Evolutionary conservation across 2,329 filamentous ascomycete genomes (phyloP).

Genomic region (Chaetomium sp.): DNA sequence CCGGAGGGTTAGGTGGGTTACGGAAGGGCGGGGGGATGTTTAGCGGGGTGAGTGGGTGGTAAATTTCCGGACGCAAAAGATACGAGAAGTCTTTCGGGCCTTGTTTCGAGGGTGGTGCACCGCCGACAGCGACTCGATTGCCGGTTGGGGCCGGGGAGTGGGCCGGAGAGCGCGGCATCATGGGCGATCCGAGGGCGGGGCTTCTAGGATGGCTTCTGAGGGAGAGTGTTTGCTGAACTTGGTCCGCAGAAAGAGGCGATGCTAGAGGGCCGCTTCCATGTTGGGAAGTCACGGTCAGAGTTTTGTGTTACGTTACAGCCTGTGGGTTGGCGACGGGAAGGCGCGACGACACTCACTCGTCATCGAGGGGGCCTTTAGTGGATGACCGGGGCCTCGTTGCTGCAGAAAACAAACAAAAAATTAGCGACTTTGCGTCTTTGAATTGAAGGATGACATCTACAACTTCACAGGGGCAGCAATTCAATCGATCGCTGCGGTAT

Average conservation of each 20-base stretch:
- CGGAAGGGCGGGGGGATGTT: slow-evolving; percentile 68
- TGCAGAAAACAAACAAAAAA: slow-evolving; percentile 36
- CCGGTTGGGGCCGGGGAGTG: slow-evolving; percentile 31
- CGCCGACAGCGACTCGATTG: slow-evolving; percentile 13
- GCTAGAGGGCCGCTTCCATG: slow-evolving; percentile 33
- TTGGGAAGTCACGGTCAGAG: slow-evolving; percentile 19
- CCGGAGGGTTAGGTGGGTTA: slow-evolving; percentile 64
- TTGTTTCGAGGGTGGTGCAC: slow-evolving; percentile 31
- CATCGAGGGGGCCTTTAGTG: slow-evolving; percentile 78
- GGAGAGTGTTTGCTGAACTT: slow-evolving; percentile 28
- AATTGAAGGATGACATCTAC: not conserved
- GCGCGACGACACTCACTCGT: slow-evolving; percentile 62
- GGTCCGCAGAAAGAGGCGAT: slow-evolving; percentile 28
- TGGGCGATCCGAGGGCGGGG: slow-evolving; percentile 27
- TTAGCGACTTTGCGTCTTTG: not conserved
- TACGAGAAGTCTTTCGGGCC: slow-evolving; percentile 75
- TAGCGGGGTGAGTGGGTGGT: slow-evolving; percentile 73
- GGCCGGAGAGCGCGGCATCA: slow-evolving; percentile 29
- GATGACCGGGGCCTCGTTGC: slow-evolving; percentile 65
- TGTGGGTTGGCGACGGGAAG: not conserved
- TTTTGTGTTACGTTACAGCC: not conserved
- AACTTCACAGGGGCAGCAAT: not conserved
- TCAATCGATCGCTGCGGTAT: not conserved
- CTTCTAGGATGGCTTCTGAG: slow-evolving; percentile 19
- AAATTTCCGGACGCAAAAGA: slow-evolving; percentile 77